Base-by-base conservation (phyloP, 2,329 filamentous ascomycete genomes). In the Colletotrichum plurivorum region DNA sequence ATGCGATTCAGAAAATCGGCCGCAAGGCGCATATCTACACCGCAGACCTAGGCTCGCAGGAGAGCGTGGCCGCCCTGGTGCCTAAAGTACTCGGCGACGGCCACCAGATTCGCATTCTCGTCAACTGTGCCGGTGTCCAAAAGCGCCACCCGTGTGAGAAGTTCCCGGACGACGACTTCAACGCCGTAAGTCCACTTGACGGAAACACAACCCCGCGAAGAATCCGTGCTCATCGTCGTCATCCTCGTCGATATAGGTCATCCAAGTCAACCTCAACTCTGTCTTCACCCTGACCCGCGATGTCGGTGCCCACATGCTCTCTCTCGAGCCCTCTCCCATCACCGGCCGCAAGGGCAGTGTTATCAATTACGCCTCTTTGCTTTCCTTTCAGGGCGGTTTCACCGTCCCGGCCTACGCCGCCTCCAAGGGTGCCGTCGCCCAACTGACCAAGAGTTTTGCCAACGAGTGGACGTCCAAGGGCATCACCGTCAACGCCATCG, bases 81-180 rank as follows among this genome's bases (percentile, higher is more conserved):
- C 88, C 90, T 25, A 81, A 82, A 20, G 79, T 94, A 64, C 83
- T 93, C n/a, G 81, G 84, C 49, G 88, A 90, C 75, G 87, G 87
- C 56, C 85, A 90, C 77, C 76, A 89, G 76, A 89, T 97, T 71
- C 88, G 93, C 76, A 93, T 97, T 76, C 88, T 97, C 8, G 83
- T 97, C 74, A 97, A 95, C 83, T 95, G 93, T 81, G 94, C 93
- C 18, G 94, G 94, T 27, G 95, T 97, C 77, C 94, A 97, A 80
- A 87, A 90, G 71, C 87, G 94, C 15, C 92, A 96, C 79, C 89
- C 93, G 0, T 90, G 91, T 51, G 89, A 94, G 74, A 80, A 87
- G 68, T 97, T 97, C 77, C 93, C 93, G 0, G 89, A 92, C 76
- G 81, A 84, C 52, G 93, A 96, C 82, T 97, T 94, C 87, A 87